phyloP scores from a whole-genome alignment of 2,329 filamentous ascomycete genomes.

The Xylariales sp. region DNA sequence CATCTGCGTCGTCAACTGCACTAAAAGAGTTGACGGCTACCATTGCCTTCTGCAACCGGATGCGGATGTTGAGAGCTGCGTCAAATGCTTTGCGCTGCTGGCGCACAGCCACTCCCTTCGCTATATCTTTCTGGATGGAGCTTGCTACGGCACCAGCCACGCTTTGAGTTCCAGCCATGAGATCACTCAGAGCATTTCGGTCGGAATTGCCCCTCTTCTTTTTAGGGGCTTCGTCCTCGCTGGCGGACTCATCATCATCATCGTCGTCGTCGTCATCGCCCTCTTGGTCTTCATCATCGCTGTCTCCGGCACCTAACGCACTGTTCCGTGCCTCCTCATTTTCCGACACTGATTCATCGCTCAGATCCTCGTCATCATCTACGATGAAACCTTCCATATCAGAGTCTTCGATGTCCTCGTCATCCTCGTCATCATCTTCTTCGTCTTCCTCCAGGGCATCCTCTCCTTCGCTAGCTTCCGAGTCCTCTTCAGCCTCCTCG shows the following conservation, averaged over 20 bases:
- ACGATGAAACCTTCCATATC: constrained; percentile 22
- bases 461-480: constrained; percentile 29
- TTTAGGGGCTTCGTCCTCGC: constrained; percentile 11
- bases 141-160: constrained; percentile 58
- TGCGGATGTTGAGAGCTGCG: constrained; percentile 80
- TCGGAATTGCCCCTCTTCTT: constrained; percentile 29
- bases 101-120: constrained; percentile 84
- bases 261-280: constrained; percentile 18
- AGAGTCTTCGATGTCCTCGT: constrained; percentile 14
- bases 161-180: constrained; percentile 39
- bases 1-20: constrained; percentile 36
- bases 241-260: constrained; percentile 26
- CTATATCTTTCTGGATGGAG: constrained; percentile 70
- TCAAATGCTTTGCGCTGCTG: constrained; percentile 84
- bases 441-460: constrained; percentile 31
- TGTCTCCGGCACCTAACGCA: constrained; percentile 11
- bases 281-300: constrained; percentile 10
- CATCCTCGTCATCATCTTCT: constrained; percentile 28
- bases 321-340: constrained; percentile 24
- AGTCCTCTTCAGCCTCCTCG: constrained; percentile 9
- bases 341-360: constrained; percentile 29
- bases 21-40: constrained; percentile 74
- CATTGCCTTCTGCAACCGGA: constrained; percentile 88
- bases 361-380: constrained; percentile 16
- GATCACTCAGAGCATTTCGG: constrained; percentile 29